Conservation (phyloP, 371 early-diverging fungal genomes). For the Zopfochytrium polystomum region DNA sequence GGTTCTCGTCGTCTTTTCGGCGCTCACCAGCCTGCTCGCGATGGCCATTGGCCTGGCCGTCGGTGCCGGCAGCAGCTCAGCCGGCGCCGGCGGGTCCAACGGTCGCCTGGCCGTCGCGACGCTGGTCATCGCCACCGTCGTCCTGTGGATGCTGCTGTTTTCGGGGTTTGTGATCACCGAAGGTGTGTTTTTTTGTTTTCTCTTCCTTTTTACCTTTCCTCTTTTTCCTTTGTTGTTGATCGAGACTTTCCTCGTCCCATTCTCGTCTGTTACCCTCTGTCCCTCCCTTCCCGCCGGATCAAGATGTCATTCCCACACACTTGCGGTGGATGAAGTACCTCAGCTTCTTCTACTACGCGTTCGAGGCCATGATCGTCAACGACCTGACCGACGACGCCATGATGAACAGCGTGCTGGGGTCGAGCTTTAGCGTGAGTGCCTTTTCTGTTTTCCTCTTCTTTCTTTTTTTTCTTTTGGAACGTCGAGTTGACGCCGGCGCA, state of each 20-base stretch:
- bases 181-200: constrained; percentile 39
- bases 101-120: constrained; percentile 80
- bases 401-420: constrained; percentile 74
- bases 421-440: constrained; percentile 82
- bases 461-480: too few relatives aligned
- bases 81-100: too few relatives aligned
- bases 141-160: constrained; percentile 88
- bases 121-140: constrained; percentile 71
- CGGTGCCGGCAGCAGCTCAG: too few relatives aligned
- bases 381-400: constrained; percentile 75
- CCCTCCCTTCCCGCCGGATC: too few relatives aligned
- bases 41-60: constrained; percentile 73
- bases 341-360: constrained; percentile 84
- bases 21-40: constrained; percentile 77
- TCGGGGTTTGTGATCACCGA: constrained; percentile 86
- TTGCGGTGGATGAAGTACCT: constrained; percentile 78
- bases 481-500: too few relatives aligned
- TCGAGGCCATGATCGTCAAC: constrained; percentile 85
- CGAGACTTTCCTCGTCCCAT: too few relatives aligned
- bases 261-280: too few relatives aligned
- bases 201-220: constrained; percentile 7
- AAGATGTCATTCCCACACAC: constrained; percentile 61
- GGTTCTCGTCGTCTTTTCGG: constrained; percentile 81
- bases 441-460: too few relatives aligned
- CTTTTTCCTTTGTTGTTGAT: not conserved